phyloP scores from a whole-genome alignment of 1,139 yeast genomes.

The Taphrina confusa region DNA sequence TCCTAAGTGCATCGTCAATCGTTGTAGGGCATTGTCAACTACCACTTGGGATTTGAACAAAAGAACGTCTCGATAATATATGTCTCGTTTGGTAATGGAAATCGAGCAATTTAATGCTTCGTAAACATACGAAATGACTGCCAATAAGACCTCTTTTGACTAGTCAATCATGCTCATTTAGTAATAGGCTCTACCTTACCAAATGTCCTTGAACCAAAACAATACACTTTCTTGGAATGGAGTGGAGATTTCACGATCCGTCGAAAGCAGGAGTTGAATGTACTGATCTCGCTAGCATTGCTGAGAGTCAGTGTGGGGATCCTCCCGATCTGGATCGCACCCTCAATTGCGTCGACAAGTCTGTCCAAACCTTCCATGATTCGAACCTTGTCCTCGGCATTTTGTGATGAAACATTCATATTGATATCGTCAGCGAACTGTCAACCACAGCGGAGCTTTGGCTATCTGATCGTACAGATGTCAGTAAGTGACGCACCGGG shows the following conservation, averaged over 20 bases:
- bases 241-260: not conserved
- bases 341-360: not conserved
- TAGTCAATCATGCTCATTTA: too few relatives aligned
- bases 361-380: not conserved
- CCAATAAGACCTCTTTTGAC: not conserved
- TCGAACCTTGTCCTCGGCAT: too few relatives aligned
- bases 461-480: too few relatives aligned
- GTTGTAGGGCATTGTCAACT: slow-evolving; percentile 53
- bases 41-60: slow-evolving; percentile 55
- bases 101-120: slow-evolving; percentile 9
- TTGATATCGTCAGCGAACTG: too few relatives aligned
- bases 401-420: too few relatives aligned
- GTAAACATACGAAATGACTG: slow-evolving; percentile 12
- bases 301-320: not conserved
- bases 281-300: not conserved
- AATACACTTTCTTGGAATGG: not conserved
- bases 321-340: not conserved
- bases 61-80: slow-evolving; percentile 65
- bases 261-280: not conserved
- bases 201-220: not conserved
- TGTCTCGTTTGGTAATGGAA: slow-evolving; percentile 51
- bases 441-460: too few relatives aligned
- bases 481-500: too few relatives aligned
- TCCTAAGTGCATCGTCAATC: slow-evolving; percentile 42
- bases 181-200: not conserved